Evolutionary conservation across 306 rosid genomes (phyloP).

Genomic region (Hippophae tibetana): DNA sequence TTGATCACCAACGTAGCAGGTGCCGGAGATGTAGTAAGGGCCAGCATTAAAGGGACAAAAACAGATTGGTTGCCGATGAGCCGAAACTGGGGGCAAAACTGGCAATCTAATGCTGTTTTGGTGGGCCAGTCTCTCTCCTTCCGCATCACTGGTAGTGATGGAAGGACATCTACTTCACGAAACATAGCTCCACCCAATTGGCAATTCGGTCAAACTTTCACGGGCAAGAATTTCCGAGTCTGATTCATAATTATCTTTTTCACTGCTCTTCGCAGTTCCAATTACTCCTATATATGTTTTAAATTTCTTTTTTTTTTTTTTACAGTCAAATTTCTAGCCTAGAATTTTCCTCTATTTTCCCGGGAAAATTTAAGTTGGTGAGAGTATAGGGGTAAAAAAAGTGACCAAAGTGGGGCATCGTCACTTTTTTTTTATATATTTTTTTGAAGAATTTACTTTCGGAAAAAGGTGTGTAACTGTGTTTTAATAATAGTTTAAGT

Average conservation of each 20-base stretch:
- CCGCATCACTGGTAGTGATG: slow-evolving; percentile 80
- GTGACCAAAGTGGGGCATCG: slow-evolving; percentile 11
- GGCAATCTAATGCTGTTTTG: slow-evolving; percentile 77
- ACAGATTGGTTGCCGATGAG: slow-evolving; percentile 76
- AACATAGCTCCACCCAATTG: slow-evolving; percentile 86
- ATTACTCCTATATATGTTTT: no score
- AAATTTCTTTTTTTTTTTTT: not conserved
- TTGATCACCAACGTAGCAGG: slow-evolving; percentile 88
- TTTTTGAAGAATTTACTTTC: no score
- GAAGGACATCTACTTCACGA: slow-evolving; percentile 59
- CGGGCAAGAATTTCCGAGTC: slow-evolving; percentile 84
- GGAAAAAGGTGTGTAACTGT: no score
- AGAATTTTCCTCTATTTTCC: slow-evolving; percentile 48
- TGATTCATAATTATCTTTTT: slow-evolving; percentile 6
- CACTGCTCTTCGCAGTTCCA: no score
- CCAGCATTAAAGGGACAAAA: slow-evolving; percentile 64
- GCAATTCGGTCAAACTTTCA: slow-evolving; percentile 90
- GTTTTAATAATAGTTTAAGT: not conserved
- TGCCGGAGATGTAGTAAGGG: slow-evolving; percentile 84
- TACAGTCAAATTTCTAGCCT: slow-evolving; percentile 25
- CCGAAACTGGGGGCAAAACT: slow-evolving; percentile 97
- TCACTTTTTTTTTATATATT: not conserved
- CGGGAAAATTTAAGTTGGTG: slow-evolving; percentile 40
- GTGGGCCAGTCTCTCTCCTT: slow-evolving; percentile 86
- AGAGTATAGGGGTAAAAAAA: not conserved